Conservation (phyloP, 1,139 yeast species). For the Lodderomyces theae region DNA sequence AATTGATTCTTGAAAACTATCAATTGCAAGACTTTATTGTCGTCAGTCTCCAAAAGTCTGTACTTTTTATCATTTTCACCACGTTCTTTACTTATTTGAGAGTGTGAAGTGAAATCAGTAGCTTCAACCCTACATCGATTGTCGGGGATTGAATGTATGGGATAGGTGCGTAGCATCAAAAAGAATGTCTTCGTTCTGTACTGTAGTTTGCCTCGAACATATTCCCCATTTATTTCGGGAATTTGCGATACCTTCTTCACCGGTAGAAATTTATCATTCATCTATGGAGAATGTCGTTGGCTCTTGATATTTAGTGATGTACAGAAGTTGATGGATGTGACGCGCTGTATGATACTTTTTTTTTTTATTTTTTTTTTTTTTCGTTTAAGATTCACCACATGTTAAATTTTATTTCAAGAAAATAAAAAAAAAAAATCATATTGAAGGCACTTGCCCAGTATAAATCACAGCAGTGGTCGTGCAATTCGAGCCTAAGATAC, state of each 20-base stretch:
- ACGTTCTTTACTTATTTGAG: slow-evolving; percentile 1
- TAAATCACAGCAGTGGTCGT: no score
- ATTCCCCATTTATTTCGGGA: not conserved
- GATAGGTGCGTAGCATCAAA: not conserved
- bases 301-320: no score
- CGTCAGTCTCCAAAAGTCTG: not conserved
- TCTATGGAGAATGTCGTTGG: not conserved
- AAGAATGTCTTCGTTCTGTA: slow-evolving; percentile 2
- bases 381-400: no score
- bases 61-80: not conserved
- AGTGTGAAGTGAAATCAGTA: slow-evolving; percentile 11
- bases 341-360: no score
- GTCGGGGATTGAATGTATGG: not conserved
- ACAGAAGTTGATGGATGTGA: no score
- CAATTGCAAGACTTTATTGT: slow-evolving; percentile 2
- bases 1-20: slow-evolving; percentile 3
- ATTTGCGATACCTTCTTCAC: not conserved
- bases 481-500: no score
- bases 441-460: no score
- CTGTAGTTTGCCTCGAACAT: not conserved
- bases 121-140: slow-evolving; percentile 3
- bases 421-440: no score
- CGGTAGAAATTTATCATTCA: not conserved
- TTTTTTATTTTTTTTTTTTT: no score
- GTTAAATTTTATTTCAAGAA: no score